Percentiles rank a stretch among this genome's conserved stretches.
Conservation (phyloP, 148 eudicot genomes). For the Rhododendron molle region DNA sequence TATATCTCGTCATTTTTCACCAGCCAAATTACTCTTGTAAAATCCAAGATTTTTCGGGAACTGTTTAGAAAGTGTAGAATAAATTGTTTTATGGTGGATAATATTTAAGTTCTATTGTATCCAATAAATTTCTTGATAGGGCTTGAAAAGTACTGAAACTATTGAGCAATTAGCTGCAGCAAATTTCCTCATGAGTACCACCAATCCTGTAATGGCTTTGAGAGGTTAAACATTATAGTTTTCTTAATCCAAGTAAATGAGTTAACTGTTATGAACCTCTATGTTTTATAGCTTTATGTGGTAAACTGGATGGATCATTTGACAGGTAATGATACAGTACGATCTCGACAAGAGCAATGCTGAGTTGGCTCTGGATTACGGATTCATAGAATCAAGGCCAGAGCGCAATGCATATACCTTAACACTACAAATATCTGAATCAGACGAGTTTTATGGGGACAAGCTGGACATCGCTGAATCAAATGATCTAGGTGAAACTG, state of each 20-base stretch:
- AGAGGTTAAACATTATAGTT: background rate
- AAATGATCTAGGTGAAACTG: conserved; percentile 67
- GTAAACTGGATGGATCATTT: background rate
- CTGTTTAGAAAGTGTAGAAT: background rate
- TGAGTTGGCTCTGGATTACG: conserved; percentile 89
- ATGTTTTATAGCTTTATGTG: background rate
- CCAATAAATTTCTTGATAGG: background rate
- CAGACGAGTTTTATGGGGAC: conserved; percentile 78
- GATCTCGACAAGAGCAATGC: conserved; percentile 85
- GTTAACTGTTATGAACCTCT: background rate
- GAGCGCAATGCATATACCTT: conserved; percentile 71
- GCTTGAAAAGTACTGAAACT: background rate
- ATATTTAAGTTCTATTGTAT: background rate
- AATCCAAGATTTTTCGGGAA: background rate
- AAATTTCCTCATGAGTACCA: background rate
- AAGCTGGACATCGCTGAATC: conserved; percentile 89
- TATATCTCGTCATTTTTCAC: background rate
- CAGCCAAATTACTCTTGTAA: background rate
- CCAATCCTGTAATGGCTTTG: background rate
- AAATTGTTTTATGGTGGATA: background rate
- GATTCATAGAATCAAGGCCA: conserved; percentile 67
- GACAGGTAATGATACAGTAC: conserved; percentile 84
- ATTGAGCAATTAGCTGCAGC: background rate
- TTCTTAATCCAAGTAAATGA: background rate
- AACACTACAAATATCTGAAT: conserved; percentile 75